phyloP scores from a whole-genome alignment of 495 filamentous ascomycete genomes.

The Aspergillus conjunctus region DNA sequence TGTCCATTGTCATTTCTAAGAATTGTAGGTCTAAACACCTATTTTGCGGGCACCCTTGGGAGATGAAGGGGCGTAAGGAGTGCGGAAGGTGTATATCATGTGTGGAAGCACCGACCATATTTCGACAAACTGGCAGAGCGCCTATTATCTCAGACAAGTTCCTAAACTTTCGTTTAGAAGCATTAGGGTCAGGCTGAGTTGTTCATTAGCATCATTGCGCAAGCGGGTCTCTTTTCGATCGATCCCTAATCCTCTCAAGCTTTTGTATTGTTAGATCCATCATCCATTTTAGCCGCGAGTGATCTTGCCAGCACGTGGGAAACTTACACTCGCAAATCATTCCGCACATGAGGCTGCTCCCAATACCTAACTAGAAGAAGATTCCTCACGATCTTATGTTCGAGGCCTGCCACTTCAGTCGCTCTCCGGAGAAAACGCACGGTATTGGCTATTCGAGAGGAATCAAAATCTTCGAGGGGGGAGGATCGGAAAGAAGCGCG shows the following conservation, averaged over 20 bases:
- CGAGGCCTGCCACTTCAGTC: slow-evolving; percentile 63
- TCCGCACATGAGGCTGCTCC: slow-evolving; percentile 46
- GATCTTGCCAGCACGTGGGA: neutral
- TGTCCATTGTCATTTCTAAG: too few relatives aligned
- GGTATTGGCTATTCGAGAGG: slow-evolving; percentile 67
- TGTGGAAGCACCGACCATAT: neutral
- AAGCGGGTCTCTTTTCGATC: slow-evolving; percentile 32
- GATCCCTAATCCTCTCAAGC: slow-evolving; percentile 35
- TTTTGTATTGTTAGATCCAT: slow-evolving; percentile 31
- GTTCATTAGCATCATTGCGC: slow-evolving; percentile 46
- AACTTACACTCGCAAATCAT: slow-evolving; percentile 43
- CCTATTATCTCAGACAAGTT: slow-evolving; percentile 62
- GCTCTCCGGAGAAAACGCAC: slow-evolving; percentile 76
- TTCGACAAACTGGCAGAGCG: neutral
- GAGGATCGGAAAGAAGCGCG: slow-evolving; percentile 70
- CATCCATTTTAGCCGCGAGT: neutral
- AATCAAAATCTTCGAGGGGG: slow-evolving; percentile 54
- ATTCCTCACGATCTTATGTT: slow-evolving; percentile 81
- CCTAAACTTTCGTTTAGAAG: slow-evolving; percentile 74
- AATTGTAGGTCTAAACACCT: too few relatives aligned
- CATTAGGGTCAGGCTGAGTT: slow-evolving; percentile 66
- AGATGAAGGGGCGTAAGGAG: too few relatives aligned
- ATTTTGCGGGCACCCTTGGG: too few relatives aligned
- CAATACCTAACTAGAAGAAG: slow-evolving; percentile 65
- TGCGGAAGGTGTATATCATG: neutral